Evolutionary conservation across 768 basidiomycete species (phyloP).

Genomic region (Mrakia frigida): DNA sequence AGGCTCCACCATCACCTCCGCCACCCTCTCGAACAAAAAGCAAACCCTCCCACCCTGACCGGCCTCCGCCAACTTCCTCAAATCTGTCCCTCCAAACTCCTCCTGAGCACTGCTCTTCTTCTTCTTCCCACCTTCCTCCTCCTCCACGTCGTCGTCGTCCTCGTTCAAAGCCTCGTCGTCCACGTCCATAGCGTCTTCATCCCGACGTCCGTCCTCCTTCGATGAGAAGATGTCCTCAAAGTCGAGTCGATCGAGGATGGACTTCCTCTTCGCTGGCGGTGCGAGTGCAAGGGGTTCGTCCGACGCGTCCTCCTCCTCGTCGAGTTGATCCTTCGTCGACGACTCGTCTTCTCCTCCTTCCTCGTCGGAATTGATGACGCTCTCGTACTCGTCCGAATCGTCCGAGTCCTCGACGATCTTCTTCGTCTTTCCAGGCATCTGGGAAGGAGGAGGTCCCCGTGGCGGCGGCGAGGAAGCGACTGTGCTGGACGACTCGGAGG

Average conservation of each 20-base stretch:
- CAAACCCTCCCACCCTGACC: conserved; percentile 20
- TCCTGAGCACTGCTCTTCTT: neutral
- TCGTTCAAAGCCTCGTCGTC: neutral
- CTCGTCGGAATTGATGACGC: neutral
- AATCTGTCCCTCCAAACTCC: conserved; percentile 2
- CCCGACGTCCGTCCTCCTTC: neutral
- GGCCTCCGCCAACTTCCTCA: conserved; percentile 1
- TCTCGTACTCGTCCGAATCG: conserved; percentile 8
- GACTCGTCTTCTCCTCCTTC: neutral
- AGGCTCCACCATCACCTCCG: no score
- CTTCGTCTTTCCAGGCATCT: neutral
- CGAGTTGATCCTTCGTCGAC: neutral
- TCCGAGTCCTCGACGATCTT: conserved; percentile 1
- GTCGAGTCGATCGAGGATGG: conserved; percentile 3
- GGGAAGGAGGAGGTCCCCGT: neutral
- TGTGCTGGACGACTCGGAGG: neutral
- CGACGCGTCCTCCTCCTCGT: conserved; percentile 7
- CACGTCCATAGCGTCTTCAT: neutral
- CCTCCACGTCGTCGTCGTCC: neutral
- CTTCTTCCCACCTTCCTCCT: neutral
- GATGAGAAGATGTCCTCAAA: neutral
- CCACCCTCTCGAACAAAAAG: conserved; percentile 28
- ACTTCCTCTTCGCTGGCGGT: neutral
- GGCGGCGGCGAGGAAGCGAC: neutral
- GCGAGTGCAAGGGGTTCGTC: neutral